A percentile compares a stretch with the other conserved stretches of the same genome.
Evolutionary conservation across 2,329 filamentous ascomycete genomes (phyloP).

Genomic region (Fusarium hostae): DNA sequence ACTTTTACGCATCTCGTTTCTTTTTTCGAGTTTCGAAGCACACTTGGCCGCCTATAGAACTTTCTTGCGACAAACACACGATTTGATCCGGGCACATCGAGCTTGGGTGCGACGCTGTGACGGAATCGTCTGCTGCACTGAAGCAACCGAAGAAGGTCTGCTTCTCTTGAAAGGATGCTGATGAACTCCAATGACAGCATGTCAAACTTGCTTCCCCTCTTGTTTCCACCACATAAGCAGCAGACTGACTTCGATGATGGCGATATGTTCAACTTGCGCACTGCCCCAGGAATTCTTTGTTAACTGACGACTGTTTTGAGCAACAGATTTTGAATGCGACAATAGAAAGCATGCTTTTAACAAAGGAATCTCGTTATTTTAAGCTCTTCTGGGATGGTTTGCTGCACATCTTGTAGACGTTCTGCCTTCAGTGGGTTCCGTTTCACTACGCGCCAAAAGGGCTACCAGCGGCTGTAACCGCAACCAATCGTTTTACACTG

Average conservation of each 20-base stretch:
- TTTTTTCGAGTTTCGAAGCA: background rate
- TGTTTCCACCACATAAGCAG: background rate
- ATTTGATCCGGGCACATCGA: background rate
- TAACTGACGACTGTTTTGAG: background rate
- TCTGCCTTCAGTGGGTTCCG: background rate
- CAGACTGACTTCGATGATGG: background rate
- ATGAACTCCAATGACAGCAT: background rate
- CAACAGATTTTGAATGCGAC: no score
- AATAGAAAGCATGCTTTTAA: background rate
- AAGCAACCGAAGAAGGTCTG: background rate
- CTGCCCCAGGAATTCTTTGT: background rate
- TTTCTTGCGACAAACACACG: background rate
- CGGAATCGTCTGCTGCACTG: background rate
- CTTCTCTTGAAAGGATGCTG: background rate
- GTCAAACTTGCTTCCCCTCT: background rate
- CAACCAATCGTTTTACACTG: constrained; percentile 32
- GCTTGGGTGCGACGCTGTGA: background rate
- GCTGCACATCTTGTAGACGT: background rate
- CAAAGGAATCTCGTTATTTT: constrained; percentile 4
- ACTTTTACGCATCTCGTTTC: background rate
- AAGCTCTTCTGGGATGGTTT: constrained; percentile 14
- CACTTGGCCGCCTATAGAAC: background rate
- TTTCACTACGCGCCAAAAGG: constrained; percentile 34
- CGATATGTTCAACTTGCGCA: background rate
- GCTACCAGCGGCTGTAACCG: constrained; percentile 13